Conservation (phyloP, 1,284 basidiomycete species). For the Leucoagaricus sp. region DNA sequence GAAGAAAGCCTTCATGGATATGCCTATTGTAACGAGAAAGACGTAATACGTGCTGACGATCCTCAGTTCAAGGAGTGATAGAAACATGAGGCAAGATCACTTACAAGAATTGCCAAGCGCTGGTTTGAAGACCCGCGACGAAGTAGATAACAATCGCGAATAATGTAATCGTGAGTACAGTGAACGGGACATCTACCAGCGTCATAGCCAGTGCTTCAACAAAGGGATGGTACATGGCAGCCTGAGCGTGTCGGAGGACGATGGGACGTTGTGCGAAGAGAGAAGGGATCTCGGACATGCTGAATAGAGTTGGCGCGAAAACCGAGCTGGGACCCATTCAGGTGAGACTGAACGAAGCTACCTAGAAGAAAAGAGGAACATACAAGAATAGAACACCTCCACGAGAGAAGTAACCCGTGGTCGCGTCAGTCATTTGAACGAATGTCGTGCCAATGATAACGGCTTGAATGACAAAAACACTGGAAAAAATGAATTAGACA, state of each 20-base stretch:
- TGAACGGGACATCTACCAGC: constrained; percentile 60
- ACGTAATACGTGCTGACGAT: constrained; percentile 50
- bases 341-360: background rate
- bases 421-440: constrained; percentile 53
- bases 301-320: constrained; percentile 35
- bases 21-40: constrained; percentile 48
- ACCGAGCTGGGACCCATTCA: constrained; percentile 29
- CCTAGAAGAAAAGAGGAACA: constrained; percentile 24
- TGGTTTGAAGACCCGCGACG: constrained; percentile 48
- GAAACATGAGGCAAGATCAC: constrained; percentile 16
- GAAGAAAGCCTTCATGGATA: constrained; percentile 68
- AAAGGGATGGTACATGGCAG: constrained; percentile 58
- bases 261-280: constrained; percentile 60
- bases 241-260: constrained; percentile 50
- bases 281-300: constrained; percentile 48
- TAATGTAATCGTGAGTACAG: constrained; percentile 42
- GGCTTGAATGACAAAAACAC: constrained; percentile 50
- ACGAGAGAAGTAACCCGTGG: constrained; percentile 68
- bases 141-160: constrained; percentile 60
- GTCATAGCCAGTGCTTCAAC: constrained; percentile 59
- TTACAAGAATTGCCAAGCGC: constrained; percentile 47
- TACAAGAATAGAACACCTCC: constrained; percentile 65
- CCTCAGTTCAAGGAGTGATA: constrained; percentile 16
- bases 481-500: constrained; percentile 12
- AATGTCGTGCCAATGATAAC: constrained; percentile 71